Base-by-base conservation (phyloP, 805 yeast genomes). In the Sporopachydermia lactativora region DNA sequence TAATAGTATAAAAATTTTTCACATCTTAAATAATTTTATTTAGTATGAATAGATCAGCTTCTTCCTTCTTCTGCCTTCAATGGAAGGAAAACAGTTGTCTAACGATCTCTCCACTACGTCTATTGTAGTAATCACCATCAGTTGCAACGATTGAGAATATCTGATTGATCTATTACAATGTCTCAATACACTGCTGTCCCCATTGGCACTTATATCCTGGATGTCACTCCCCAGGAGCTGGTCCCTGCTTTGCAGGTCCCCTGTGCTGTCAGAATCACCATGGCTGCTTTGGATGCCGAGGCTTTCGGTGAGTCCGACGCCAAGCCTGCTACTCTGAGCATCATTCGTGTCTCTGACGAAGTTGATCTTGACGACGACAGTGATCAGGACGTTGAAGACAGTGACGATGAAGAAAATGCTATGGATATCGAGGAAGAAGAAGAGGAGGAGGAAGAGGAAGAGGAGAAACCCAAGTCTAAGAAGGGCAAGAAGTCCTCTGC, bases 281-380 rank as follows among this genome's bases (percentile, higher is more conserved):
- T 89, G 73, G 98, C 96, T 47, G 94, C 98, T 45, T 70, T 92
- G 54, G 96, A 89, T 64, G 95, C 96, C 47, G 82, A 77, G 55
- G 55, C 61, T 38, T 71, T 94, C 19, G 76, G 73, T 51, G 95
- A 85, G 53, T 86, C 78, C 48, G 75, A 75, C 53, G 76, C 70
- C 49, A 78, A 73, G 52, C 96, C 97, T 49, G 77, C 95, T 19
- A 85, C 96, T 52, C 71, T 92, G 57, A 81, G 94, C 31, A 24
- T 24, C 8, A 24, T 24, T 24, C 31, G 31, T 24, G 31, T 24
- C n/a, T 24, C 31, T 24, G 31, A 24, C 31, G 31, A 24, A 8
- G 31, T 24, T 8, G 68, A 72, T 89, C 56, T 72, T 89, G 59
- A 86, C 84, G 73, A 77, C 77, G 57, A 70, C 59, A 67, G 66